Percentiles rank a stretch among this genome's conserved stretches.
Conservation (phyloP, 2,329 filamentous ascomycete genomes). For the Tolypocladium endophyticum region DNA sequence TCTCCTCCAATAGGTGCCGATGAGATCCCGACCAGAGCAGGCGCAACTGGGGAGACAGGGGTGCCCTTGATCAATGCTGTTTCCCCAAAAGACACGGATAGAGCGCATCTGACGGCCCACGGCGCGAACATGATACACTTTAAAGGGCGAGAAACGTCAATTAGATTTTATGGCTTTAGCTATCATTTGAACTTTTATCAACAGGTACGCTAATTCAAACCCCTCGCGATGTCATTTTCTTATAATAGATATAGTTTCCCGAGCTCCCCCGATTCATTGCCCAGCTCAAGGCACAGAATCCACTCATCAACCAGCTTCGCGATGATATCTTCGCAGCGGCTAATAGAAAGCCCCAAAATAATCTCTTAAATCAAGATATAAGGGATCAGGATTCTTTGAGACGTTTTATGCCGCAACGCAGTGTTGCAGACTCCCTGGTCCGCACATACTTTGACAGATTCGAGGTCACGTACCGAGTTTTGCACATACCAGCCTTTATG, state of each 20-base stretch:
- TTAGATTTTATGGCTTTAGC: background rate
- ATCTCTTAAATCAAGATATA: background rate
- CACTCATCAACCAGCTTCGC: background rate
- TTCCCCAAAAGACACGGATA: background rate
- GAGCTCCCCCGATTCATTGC: background rate
- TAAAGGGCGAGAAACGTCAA: background rate
- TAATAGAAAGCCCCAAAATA: background rate
- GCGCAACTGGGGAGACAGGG: background rate
- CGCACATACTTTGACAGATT: background rate
- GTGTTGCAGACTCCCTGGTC: background rate
- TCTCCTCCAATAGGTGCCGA: background rate
- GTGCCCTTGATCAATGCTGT: background rate
- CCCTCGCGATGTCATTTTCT: background rate
- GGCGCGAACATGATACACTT: background rate
- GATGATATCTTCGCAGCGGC: background rate
- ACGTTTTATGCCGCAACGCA: background rate
- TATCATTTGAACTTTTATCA: background rate
- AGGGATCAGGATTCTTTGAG: background rate
- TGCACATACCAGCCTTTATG: background rate
- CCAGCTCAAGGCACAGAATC: background rate
- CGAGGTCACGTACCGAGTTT: background rate
- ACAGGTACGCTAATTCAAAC: background rate
- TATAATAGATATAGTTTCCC: background rate
- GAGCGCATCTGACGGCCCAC: background rate
- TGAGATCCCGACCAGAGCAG: background rate